Conservation (phyloP, 805 yeast species). For the Sugiyamaella floridensis region DNA sequence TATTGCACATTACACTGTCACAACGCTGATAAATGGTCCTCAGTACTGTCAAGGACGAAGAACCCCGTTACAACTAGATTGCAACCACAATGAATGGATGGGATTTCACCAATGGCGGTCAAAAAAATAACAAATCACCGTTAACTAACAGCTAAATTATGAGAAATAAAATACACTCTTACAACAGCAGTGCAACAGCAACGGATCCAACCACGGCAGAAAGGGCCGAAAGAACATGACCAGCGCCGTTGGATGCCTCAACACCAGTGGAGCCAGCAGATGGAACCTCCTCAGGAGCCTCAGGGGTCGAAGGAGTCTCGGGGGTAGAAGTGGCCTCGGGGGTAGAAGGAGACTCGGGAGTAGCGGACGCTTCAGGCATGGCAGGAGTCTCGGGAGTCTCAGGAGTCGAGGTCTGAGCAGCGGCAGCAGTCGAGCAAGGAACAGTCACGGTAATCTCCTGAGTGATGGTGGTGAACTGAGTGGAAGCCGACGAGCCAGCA, state of each 20-base stretch:
- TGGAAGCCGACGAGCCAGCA: not conserved
- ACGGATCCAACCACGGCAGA: constrained; percentile 3
- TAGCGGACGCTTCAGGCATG: not conserved
- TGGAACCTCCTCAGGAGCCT: not conserved
- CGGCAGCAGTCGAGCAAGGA: constrained; percentile 8
- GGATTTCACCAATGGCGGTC: too few relatives aligned
- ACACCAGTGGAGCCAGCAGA: not conserved
- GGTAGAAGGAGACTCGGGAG: constrained; percentile 2
- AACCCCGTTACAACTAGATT: too few relatives aligned
- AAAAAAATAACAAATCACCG: too few relatives aligned
- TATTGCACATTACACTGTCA: too few relatives aligned
- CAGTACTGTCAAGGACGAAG: too few relatives aligned
- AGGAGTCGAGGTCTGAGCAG: not conserved
- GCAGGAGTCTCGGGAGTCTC: constrained; percentile 1
- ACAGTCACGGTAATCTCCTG: constrained; percentile 7
- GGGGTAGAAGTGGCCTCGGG: not conserved
- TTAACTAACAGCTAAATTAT: too few relatives aligned
- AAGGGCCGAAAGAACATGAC: not conserved
- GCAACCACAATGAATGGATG: too few relatives aligned
- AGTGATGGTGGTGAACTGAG: constrained; percentile 3
- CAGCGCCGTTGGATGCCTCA: constrained; percentile 2
- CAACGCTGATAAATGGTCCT: too few relatives aligned
- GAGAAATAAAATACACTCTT: not conserved
- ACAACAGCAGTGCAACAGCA: constrained; percentile 8
- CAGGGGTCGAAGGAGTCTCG: not conserved